Base-by-base conservation (phyloP, 495 filamentous ascomycete genomes). In the Thermochaetoides thermophila region DNA sequence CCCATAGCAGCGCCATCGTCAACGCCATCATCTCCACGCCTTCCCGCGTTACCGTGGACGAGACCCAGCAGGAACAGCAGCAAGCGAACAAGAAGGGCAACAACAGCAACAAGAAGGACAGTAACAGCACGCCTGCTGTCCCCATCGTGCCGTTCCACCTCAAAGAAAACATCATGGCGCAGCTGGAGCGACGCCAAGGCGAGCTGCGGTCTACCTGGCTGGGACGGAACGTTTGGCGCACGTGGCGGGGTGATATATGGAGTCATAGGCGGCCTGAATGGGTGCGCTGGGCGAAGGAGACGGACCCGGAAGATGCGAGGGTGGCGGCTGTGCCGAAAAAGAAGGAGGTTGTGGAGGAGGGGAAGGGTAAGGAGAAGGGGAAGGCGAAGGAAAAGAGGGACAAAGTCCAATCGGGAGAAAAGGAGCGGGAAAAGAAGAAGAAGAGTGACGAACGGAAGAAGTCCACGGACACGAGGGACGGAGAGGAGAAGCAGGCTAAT, bases 241-340 rank as follows among this genome's bases (percentile, higher is more conserved):
- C 89, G 39, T 97, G 89, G 91, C 71, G 67, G 33, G 84, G 93
- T 60, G 89, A 96, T 55, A 48, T 86, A 15, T 96, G 61, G 60
- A 48, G 43, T 42, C 59, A 73, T 29, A 61, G 71, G 30, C 56
- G 73, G 24, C 62, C 57, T 14, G 78, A 85, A 22, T 91, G 83
- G 83, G 66, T 75, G 17, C 54, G 59, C 14, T 73, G 73, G 55
- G 76, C 73, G 11, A 81, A 78, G 58, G 71, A 62, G 29, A 38
- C 55, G 7, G 56, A 62, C 34, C 43, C 52, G 0, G 53, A 52
- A 37, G 39, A 38, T 11, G 44, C 40, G 17, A 36, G 49, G 40
- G 29, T 55, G 9, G 49, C 49, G 16, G 37, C 16, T 16, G 34
- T 30, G 25, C 50, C 54, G 7, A 46, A 31, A 39, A 19, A 34